Evolutionary conservation across 2,329 filamentous ascomycete species (phyloP), one percentile per base, ranked within the genome.

Genomic region (Aureobasidium sp.): DNA sequence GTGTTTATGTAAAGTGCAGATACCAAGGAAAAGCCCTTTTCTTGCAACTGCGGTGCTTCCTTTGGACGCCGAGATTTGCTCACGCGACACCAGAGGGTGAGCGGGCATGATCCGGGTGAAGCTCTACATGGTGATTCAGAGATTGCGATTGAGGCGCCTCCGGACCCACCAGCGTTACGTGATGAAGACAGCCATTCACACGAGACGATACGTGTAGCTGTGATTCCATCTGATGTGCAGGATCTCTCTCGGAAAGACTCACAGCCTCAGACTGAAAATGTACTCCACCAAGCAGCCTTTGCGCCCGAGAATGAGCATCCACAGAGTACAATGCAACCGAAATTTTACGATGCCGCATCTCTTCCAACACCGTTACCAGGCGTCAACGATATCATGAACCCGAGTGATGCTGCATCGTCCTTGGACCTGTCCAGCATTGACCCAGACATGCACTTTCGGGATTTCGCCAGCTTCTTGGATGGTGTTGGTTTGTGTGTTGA

Each of bases 1-100:
- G 15, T 44, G 14, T 42, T 56, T 24, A 56, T 56, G 22, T 37
- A 24, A 6, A 15, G 2, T 9, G 8, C 7, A 56, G 52, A 56
- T 24, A 56, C 52, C 37, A 56, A 56, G 24, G 52, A 56, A 14
- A 56, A 56, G 37, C 52, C 52, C 15, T 56, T 56, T 15, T 29
- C 52, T 31, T 56, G 52, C 52, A 14, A 42, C 6, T 56, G 52
- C 19, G 52, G 52, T 15, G 52, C 52, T 44, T n/a, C 52, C 2
- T 56, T 42, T 9, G 52, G 37, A n/a, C 52, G 52, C 2, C 52
- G 52, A n/a, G 52, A 56, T 31, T 31, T 56, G 17, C 52, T 56
- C 52, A 56, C 52, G 6, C 22, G 52, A 33, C 52, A 56, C 31
- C 52, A 42, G 31, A 40, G 52, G 31, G 35, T 56, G 17, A 56